Conservation (phyloP, 176 grass and related monocot species). For the Chloris gayana region DNA sequence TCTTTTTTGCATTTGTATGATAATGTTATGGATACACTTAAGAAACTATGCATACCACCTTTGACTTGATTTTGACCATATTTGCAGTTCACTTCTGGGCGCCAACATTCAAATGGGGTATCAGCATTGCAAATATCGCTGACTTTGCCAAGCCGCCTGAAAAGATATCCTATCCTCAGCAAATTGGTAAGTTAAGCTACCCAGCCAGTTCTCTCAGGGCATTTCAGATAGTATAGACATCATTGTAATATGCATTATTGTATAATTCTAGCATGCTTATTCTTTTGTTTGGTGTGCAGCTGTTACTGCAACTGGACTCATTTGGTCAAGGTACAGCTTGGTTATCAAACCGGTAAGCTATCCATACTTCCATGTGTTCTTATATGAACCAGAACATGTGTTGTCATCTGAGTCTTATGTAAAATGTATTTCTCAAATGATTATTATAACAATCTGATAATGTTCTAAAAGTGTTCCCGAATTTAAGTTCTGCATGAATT, state of each 20-base stretch:
- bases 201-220: not conserved
- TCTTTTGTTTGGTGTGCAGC: slow-evolving; percentile 48
- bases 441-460: not conserved
- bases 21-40: slow-evolving; percentile 22
- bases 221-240: not conserved
- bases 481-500: not conserved
- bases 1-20: not conserved
- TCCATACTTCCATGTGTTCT: slow-evolving; percentile 6
- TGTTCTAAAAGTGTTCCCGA: not conserved
- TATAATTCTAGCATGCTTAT: slow-evolving; percentile 21
- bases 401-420: not conserved
- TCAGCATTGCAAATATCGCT: slow-evolving; percentile 92
- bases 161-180: slow-evolving; percentile 92
- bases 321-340: slow-evolving; percentile 78
- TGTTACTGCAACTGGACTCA: slow-evolving; percentile 66
- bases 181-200: slow-evolving; percentile 69
- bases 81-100: slow-evolving; percentile 90
- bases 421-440: slow-evolving; percentile 4
- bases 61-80: not conserved
- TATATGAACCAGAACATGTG: not conserved
- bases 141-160: slow-evolving; percentile 95
- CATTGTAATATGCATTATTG: slow-evolving; percentile 13
- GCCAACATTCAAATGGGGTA: slow-evolving; percentile 96
- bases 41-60: not conserved
- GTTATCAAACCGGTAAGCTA: slow-evolving; percentile 69